These are phyloP conservation scores for Stephania yunnanensis DNA, from an alignment of 164 flowering plant genomes.

Conservation along the genomic window DNA sequence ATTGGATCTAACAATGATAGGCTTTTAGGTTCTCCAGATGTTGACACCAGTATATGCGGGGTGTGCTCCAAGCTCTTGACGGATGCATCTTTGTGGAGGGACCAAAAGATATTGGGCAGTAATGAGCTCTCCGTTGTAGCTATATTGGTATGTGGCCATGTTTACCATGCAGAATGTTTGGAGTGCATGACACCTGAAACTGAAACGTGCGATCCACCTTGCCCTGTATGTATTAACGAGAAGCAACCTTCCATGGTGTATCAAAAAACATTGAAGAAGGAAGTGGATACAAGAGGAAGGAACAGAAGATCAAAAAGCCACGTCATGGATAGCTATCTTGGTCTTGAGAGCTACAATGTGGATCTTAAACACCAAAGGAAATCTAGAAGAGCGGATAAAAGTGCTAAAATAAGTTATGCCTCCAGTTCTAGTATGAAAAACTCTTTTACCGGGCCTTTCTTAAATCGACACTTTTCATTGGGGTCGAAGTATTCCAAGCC, in stretches of 20 bases:
- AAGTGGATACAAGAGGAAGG: conserved; percentile 48
- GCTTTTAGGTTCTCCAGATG: conserved; percentile 35
- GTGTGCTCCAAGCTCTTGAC: conserved; percentile 58
- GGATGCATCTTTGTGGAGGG: conserved; percentile 50
- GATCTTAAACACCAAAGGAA: conserved; percentile 25
- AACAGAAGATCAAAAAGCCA: conserved; percentile 48
- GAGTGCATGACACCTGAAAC: conserved; percentile 60
- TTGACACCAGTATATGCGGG: conserved; percentile 58
- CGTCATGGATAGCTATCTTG: conserved; percentile 45
- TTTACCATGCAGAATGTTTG: conserved; percentile 86
- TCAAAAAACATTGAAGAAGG: conserved; percentile 41
- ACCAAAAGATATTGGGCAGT: conserved; percentile 34
- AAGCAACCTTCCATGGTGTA: conserved; percentile 48
- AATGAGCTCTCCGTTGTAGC: conserved; percentile 57
- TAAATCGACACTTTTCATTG: conserved; percentile 70
- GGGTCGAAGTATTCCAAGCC: conserved; percentile 47
- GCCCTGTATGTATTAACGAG: conserved; percentile 68
- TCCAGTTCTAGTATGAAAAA: conserved; percentile 49
- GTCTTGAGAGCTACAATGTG: conserved; percentile 27
- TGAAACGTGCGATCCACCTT: conserved; percentile 62
- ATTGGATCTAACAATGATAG: conserved; percentile 44
- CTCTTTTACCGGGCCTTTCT: conserved; percentile 56
- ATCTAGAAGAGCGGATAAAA: conserved; percentile 28
- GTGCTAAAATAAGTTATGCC: conserved; percentile 32
- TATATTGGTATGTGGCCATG: conserved; percentile 82